phyloP scores from a whole-genome alignment of 2,329 filamentous ascomycete genomes.

The Alternaria postmessia region DNA sequence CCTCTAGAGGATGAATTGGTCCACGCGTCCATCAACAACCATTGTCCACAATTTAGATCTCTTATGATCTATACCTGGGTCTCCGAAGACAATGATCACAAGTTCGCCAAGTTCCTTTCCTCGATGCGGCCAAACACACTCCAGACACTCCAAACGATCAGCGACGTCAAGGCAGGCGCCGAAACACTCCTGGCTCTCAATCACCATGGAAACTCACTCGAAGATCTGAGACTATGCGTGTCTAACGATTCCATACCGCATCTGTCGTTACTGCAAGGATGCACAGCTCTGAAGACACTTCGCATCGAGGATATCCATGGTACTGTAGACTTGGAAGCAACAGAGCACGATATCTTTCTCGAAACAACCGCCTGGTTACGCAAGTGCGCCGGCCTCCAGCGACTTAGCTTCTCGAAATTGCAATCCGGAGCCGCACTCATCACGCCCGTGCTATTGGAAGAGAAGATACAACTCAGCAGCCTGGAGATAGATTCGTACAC shows the following conservation, averaged over 20 bases:
- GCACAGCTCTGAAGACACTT: slow-evolving; percentile 59
- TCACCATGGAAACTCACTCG: slow-evolving; percentile 64
- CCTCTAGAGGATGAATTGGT: slow-evolving; percentile 65
- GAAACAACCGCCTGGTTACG: slow-evolving; percentile 64
- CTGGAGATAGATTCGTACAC: slow-evolving; percentile 61
- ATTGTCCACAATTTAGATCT: slow-evolving; percentile 69
- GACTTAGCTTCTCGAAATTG: slow-evolving; percentile 61
- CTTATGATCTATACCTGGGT: slow-evolving; percentile 66
- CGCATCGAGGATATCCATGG: slow-evolving; percentile 58
- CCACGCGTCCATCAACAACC: slow-evolving; percentile 61
- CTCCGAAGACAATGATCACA: slow-evolving; percentile 61
- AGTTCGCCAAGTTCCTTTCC: slow-evolving; percentile 66
- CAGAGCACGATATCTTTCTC: slow-evolving; percentile 61
- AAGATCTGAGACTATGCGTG: slow-evolving; percentile 61
- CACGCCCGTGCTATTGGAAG: slow-evolving; percentile 58
- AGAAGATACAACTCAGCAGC: slow-evolving; percentile 57
- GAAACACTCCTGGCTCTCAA: slow-evolving; percentile 64
- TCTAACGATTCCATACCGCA: slow-evolving; percentile 59
- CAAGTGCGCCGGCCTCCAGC: slow-evolving; percentile 60
- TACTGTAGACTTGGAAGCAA: slow-evolving; percentile 58
- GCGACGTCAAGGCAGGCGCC: slow-evolving; percentile 62
- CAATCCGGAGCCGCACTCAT: slow-evolving; percentile 63
- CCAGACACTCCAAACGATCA: slow-evolving; percentile 66
- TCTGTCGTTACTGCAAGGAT: slow-evolving; percentile 58
- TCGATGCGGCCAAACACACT: slow-evolving; percentile 66